Conservation (phyloP, 1,139 yeast species). For the Pneumocystis oryctolagi region DNA sequence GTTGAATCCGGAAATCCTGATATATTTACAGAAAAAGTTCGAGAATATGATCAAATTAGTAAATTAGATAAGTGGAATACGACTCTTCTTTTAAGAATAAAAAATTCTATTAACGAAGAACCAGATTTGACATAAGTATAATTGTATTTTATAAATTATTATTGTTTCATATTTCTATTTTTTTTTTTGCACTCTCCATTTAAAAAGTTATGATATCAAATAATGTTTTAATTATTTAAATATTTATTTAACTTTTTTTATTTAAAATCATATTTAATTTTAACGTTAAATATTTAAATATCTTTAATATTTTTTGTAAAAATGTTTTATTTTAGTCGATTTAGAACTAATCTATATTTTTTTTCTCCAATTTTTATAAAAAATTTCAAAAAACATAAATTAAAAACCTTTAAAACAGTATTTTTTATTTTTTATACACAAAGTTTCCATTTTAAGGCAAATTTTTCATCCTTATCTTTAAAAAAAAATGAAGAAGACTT, state of each 20-base stretch:
- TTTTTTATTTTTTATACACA: not conserved
- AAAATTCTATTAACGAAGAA: slow-evolving; percentile 59
- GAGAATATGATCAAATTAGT: slow-evolving; percentile 73
- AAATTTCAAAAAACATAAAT: not conserved
- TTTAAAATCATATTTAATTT: not conserved
- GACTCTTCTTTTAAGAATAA: slow-evolving; percentile 66
- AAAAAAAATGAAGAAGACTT: too few species aligned
- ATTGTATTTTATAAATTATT: not conserved
- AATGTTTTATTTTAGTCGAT: not conserved
- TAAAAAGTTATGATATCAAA: too few species aligned
- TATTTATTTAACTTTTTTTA: not conserved
- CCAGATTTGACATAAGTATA: slow-evolving; percentile 32
- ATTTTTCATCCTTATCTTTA: not conserved
- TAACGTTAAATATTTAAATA: not conserved
- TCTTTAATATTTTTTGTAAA: not conserved
- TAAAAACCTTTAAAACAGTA: not conserved
- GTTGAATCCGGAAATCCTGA: slow-evolving; percentile 71
- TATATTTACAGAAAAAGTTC: slow-evolving; percentile 56
- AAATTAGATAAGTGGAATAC: slow-evolving; percentile 89
- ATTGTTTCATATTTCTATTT: not conserved
- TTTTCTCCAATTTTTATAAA: not conserved
- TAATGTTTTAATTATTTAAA: not conserved
- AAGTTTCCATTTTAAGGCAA: not conserved
- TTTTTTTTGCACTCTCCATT: not conserved
- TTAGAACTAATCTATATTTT: not conserved